These are phyloP conservation scores for Floccularia luteovirens DNA, from an alignment of 768 basidiomycete species.

Conservation along the genomic window DNA sequence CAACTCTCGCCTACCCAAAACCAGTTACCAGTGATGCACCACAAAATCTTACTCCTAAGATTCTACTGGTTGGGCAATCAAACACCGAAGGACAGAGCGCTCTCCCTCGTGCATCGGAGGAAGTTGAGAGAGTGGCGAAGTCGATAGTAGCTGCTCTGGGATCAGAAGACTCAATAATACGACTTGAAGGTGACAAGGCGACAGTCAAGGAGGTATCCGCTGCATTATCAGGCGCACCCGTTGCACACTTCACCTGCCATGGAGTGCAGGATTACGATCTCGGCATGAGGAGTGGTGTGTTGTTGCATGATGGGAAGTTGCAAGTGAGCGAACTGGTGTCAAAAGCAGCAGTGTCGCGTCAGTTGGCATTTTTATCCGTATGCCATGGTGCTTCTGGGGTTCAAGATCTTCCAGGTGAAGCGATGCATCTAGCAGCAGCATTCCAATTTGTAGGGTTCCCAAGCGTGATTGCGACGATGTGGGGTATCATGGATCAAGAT, in stretches of 20 bases:
- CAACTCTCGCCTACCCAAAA: background rate
- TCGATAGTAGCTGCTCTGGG: background rate
- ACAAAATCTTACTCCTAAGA: background rate
- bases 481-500: background rate
- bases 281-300: background rate
- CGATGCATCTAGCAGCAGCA: background rate
- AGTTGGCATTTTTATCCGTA: background rate
- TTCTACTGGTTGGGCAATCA: background rate
- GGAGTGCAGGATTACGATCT: background rate
- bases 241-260: background rate
- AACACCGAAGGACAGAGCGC: background rate
- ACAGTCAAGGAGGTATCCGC: background rate
- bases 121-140: background rate
- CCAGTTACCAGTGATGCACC: background rate
- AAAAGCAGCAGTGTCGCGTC: background rate
- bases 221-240: background rate
- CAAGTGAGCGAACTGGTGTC: background rate
- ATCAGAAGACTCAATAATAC: background rate
- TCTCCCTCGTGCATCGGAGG: background rate
- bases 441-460: background rate
- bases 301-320: background rate
- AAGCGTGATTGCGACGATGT: background rate
- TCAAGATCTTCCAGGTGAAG: background rate
- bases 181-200: background rate
- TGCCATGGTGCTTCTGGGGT: background rate